Base-by-base conservation (phyloP, 371 early-diverging fungal genomes). In the Syncephalis plumigaleata region DNA sequence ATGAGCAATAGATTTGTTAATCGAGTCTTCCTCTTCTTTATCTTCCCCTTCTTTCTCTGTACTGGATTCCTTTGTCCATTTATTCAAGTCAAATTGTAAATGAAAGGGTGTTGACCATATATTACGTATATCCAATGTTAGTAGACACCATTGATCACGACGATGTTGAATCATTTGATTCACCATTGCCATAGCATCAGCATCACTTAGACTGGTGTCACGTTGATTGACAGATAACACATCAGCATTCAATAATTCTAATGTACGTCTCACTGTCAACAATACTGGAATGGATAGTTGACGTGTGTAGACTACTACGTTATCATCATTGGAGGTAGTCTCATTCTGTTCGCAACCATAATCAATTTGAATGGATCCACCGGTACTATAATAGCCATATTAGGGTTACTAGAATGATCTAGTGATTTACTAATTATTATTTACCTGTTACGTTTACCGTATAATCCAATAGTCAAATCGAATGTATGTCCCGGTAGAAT, bases 101-200 rank as follows among this genome's bases (percentile, higher is more conserved):
- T 31, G 31, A 31, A 31, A 31, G 9, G 79, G 70, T 16, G 68
- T 60, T 5, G 69, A 73, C 80, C 84, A 81, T 9, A 64, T 62
- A 58, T 88, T 88, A 37, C 71, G 59, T n/a, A 88, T 58, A 63
- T 88, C 88, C 55, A 88, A 57, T 24, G 81, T 78, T 25, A 84
- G 53, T 27, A 88, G 54, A 59, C 76, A 84, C 44, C 71, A 79
- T 25, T 81, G 79, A 51, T 64, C 62, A 44, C 53, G 54, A 1
- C 60, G 55, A 27, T 55, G 8, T 0, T 56, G 54, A 2, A 60
- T 57, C 1, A 56, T 48, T 2, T 57, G 52, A 1, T 56, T 55
- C 27, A 60, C 57, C 21, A 57, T 57, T 0, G 56, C 56, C 44
- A 56, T 56, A 9, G 56, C 56, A 38, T 59, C 56, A 27, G 55